phyloP scores from a whole-genome alignment of 2,329 filamentous ascomycete genomes.

The Fusarium fujikuroi region DNA sequence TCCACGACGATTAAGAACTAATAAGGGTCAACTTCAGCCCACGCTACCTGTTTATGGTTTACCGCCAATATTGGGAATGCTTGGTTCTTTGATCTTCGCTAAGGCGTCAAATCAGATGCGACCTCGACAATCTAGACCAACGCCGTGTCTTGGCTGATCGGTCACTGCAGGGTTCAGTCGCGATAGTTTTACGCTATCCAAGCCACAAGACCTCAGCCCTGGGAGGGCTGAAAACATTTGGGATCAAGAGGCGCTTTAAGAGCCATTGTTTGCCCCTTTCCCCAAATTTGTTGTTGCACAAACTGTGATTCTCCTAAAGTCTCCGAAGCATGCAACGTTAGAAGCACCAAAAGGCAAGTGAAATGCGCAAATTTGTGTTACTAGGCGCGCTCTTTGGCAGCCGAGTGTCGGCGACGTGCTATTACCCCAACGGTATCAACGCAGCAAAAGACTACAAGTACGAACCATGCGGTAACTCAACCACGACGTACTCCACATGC shows the following conservation, averaged over 20 bases:
- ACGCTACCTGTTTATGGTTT: neutral
- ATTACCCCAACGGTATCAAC: constrained; percentile 38
- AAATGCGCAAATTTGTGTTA: constrained; percentile 9
- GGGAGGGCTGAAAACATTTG: neutral
- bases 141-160: constrained; percentile 2
- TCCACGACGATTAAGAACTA: neutral
- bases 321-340: neutral
- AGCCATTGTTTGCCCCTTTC: neutral
- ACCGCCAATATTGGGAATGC: neutral
- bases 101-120: neutral
- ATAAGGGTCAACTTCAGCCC: neutral
- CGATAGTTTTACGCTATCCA: constrained; percentile 48
- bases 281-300: neutral
- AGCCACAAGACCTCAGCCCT: constrained; percentile 37
- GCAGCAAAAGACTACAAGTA: constrained; percentile 38
- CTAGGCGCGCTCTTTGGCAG: neutral
- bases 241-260: neutral
- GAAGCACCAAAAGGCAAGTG: neutral
- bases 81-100: neutral
- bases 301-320: fast-evolving
- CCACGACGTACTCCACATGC: constrained; percentile 31
- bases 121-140: neutral
- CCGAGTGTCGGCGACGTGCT: constrained; percentile 23
- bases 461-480: constrained; percentile 31
- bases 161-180: neutral